Percentiles rank a stretch among this genome's conserved stretches.
phyloP scores from a whole-genome alignment of 306 rosid genomes.

The Pyrus communis region DNA sequence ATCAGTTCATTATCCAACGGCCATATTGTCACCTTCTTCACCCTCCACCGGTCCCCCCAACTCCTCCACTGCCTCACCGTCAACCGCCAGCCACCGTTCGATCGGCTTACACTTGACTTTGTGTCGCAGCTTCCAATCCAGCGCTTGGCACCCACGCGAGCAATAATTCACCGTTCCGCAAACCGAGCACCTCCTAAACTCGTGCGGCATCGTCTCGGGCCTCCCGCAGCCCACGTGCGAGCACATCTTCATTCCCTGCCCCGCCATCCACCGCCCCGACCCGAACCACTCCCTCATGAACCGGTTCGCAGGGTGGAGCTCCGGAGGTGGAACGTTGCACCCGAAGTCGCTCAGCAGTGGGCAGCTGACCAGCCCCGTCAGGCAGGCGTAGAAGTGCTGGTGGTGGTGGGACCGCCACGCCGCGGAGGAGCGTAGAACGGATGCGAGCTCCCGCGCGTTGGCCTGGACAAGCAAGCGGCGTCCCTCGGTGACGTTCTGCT shows the following conservation, averaged over 20 bases:
- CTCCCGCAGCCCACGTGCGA: constrained; percentile 68
- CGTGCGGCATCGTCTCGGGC: constrained; percentile 74
- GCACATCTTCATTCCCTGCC: constrained; percentile 44
- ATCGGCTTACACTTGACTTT: constrained; percentile 46
- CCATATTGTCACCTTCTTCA: constrained; percentile 1
- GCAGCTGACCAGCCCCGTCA: constrained; percentile 11
- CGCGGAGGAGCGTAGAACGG: constrained; percentile 24
- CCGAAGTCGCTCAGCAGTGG: constrained; percentile 55
- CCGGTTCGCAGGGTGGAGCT: constrained; percentile 53
- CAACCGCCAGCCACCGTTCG: constrained; percentile 19
- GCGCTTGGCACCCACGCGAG: constrained; percentile 82
- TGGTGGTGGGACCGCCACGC: constrained; percentile 21
- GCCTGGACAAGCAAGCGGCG: constrained; percentile 63
- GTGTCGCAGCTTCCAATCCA: constrained; percentile 79
- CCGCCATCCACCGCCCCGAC: constrained; percentile 22
- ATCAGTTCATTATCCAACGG: neutral
- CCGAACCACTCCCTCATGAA: constrained; percentile 74
- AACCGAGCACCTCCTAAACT: constrained; percentile 79
- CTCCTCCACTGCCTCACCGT: neutral
- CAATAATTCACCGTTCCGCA: constrained; percentile 80
- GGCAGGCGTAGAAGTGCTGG: constrained; percentile 11
- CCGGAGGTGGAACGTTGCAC: constrained; percentile 35
- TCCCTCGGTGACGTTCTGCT: constrained; percentile 50
- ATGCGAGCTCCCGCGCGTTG: constrained; percentile 60
- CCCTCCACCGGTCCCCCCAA: neutral